Conservation (phyloP, 129 eudicot species). For the Helianthus annuus region DNA sequence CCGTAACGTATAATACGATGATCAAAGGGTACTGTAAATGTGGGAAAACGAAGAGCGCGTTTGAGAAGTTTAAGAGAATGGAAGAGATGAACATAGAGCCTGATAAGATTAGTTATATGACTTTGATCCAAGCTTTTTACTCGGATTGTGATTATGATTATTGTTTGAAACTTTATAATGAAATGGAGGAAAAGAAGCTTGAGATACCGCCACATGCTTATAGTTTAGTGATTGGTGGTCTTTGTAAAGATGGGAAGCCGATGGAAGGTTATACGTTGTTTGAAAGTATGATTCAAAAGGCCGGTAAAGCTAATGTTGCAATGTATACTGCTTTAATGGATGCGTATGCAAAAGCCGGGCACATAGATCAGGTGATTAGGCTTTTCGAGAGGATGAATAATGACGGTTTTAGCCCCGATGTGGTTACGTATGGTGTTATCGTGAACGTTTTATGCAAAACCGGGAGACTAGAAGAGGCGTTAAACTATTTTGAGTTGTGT, state of each 20-base stretch:
- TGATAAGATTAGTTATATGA: slow-evolving; percentile 81
- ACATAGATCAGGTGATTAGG: slow-evolving; percentile 65
- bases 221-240: slow-evolving; percentile 88
- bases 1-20: slow-evolving; percentile 83
- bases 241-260: slow-evolving; percentile 85
- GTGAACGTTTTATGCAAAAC: slow-evolving; percentile 83
- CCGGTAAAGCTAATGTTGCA: slow-evolving; percentile 73
- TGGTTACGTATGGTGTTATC: slow-evolving; percentile 85
- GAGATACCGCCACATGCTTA: slow-evolving; percentile 88
- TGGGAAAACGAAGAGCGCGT: slow-evolving; percentile 69
- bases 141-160: slow-evolving; percentile 53
- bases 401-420: slow-evolving; percentile 76
- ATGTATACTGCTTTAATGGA: slow-evolving; percentile 90
- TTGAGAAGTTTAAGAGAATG: slow-evolving; percentile 64
- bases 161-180: slow-evolving; percentile 77
- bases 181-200: slow-evolving; percentile 78
- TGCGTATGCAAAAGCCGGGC: slow-evolving; percentile 58
- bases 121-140: slow-evolving; percentile 83
- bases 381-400: slow-evolving; percentile 62
- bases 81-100: slow-evolving; percentile 53
- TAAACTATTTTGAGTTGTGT: slow-evolving; percentile 58
- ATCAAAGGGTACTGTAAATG: slow-evolving; percentile 90
- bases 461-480: slow-evolving; percentile 75
- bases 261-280: slow-evolving; percentile 62
- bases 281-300: slow-evolving; percentile 59